A percentile compares a stretch with the other conserved stretches of the same genome.
Evolutionary conservation across 305 asterid genomes (phyloP).

Genomic region (Solanum chacoense): DNA sequence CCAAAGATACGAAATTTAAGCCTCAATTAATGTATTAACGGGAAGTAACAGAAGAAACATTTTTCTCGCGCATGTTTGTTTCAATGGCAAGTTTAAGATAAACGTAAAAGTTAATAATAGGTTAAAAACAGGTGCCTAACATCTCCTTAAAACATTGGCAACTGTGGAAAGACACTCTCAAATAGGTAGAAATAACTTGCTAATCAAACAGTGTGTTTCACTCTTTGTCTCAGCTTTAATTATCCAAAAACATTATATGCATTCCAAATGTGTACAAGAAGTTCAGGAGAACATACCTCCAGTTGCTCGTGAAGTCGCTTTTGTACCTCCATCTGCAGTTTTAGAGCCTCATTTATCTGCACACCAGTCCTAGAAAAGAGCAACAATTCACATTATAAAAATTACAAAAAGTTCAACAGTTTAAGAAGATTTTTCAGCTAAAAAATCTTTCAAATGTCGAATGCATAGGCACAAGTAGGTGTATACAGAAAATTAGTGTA

Average conservation of each 20-base stretch:
- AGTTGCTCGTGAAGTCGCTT: slow-evolving; percentile 94
- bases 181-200: background rate
- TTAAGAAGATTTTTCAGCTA: background rate
- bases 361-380: slow-evolving; percentile 47
- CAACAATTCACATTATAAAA: background rate
- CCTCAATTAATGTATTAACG: background rate
- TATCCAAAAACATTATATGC: background rate
- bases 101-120: background rate
- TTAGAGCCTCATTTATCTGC: slow-evolving; percentile 93
- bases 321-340: slow-evolving; percentile 99
- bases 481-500: background rate
- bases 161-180: background rate
- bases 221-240: background rate
- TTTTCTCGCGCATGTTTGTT: background rate
- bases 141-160: background rate
- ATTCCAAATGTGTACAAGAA: background rate
- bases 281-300: slow-evolving; percentile 47
- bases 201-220: background rate
- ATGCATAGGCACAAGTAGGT: background rate
- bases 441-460: background rate
- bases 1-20: background rate
- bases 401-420: background rate
- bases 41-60: background rate
- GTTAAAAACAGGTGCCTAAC: background rate
- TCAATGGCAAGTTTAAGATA: background rate